Conservation (phyloP, 2,329 filamentous ascomycete genomes). For the Microsporum ferrugineum region DNA sequence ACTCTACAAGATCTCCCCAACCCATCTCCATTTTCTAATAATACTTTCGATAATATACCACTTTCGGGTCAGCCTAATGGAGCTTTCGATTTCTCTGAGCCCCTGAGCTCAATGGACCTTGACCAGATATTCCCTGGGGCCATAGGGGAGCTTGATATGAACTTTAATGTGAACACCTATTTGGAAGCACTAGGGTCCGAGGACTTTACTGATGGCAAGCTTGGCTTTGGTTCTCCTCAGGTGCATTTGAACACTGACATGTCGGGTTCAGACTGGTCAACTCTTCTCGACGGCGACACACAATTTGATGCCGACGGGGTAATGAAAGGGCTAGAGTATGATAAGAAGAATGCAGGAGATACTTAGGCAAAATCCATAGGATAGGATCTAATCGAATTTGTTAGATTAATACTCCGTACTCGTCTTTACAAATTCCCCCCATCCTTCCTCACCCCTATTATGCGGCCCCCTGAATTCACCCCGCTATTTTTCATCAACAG, state of each 20-base stretch:
- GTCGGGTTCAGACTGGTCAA: not conserved
- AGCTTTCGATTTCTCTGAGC: not conserved
- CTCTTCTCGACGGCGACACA: not conserved
- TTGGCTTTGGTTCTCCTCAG: not conserved
- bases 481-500: not conserved
- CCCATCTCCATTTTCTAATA: not conserved
- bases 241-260: not conserved
- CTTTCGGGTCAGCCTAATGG: not conserved
- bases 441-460: too few species aligned
- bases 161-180: slow-evolving; percentile 7
- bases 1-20: not conserved
- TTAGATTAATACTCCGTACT: not conserved
- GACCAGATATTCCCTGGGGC: slow-evolving; percentile 2
- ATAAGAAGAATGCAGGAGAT: not conserved
- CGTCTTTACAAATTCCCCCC: too few species aligned
- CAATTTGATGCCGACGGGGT: not conserved
- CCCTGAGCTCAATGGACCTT: slow-evolving; percentile 2
- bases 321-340: not conserved
- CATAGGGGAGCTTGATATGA: not conserved
- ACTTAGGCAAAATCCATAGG: not conserved
- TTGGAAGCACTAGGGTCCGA: not conserved
- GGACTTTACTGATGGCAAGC: not conserved
- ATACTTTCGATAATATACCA: not conserved
- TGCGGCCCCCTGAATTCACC: too few species aligned
- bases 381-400: not conserved